These are phyloP conservation scores for Calycina herbarum DNA, from an alignment of 2,329 filamentous ascomycete genomes.

Conservation along the genomic window DNA sequence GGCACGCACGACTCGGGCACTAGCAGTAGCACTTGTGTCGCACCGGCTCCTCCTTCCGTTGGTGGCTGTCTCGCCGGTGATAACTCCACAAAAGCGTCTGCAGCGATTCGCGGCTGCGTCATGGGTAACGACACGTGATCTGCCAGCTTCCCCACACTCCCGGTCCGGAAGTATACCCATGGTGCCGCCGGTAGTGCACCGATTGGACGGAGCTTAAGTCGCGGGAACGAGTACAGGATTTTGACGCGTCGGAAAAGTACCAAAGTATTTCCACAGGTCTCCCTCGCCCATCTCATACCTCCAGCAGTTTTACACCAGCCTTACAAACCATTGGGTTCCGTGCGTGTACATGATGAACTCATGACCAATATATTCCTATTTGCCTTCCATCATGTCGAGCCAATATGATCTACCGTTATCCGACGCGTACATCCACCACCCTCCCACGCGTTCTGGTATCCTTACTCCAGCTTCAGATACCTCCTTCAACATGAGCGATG, in stretches of 20 bases:
- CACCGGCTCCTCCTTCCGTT: background rate
- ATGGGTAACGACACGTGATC: background rate
- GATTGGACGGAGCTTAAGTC: no score
- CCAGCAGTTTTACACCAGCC: conserved; percentile 1
- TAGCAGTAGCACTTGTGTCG: no score
- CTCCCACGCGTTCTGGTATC: conserved; percentile 33
- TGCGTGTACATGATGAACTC: background rate
- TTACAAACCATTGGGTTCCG: background rate
- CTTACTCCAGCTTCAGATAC: conserved; percentile 35
- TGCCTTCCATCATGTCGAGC: conserved; percentile 36
- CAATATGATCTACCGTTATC: conserved; percentile 30
- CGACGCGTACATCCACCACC: conserved; percentile 31
- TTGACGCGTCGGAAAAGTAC: no score
- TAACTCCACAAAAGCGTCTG: background rate
- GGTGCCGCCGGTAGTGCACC: no score
- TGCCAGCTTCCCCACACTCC: no score
- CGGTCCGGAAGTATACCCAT: no score
- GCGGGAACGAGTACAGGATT: no score
- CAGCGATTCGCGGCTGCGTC: background rate
- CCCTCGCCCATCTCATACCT: background rate
- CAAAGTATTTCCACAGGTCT: background rate
- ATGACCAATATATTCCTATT: conserved; percentile 36
- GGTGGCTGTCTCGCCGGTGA: background rate
- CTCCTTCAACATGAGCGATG: conserved; percentile 28
- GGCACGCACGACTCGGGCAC: no score